phyloP scores from a whole-genome alignment of 176 grass and related monocot genomes.

The Musa beccarii region DNA sequence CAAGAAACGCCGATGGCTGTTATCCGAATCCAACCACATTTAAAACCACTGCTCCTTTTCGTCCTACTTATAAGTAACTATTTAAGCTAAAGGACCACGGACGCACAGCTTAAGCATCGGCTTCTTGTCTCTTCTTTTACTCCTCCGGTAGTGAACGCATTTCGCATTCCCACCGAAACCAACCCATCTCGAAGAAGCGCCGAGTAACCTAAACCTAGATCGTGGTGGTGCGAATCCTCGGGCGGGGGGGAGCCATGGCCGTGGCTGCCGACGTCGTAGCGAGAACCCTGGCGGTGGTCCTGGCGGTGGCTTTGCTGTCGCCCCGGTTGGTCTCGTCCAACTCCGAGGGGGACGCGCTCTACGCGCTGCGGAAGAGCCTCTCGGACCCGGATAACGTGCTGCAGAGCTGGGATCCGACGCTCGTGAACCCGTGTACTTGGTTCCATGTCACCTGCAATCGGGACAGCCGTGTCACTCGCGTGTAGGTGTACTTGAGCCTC shows the following conservation, averaged over 20 bases:
- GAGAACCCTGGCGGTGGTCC: conserved; percentile 2
- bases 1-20: not conserved
- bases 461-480: conserved; percentile 39
- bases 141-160: not conserved
- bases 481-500: conserved; percentile 22
- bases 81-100: not conserved
- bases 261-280: not conserved
- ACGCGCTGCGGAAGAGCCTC: conserved; percentile 34
- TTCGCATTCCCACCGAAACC: not conserved
- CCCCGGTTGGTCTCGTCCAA: conserved; percentile 28
- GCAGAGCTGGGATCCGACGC: conserved; percentile 20
- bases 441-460: conserved; percentile 34
- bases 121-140: not conserved
- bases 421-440: conserved; percentile 22
- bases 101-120: not conserved
- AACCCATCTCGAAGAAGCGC: not conserved
- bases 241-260: conserved; percentile 21
- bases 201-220: conserved; percentile 17
- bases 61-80: not conserved
- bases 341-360: conserved; percentile 52
- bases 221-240: not conserved
- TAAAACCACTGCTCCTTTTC: not conserved
- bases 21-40: not conserved
- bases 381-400: conserved; percentile 13
- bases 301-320: conserved; percentile 2